Evolutionary conservation across 2,329 filamentous ascomycete genomes (phyloP), one percentile per base, ranked within the genome.

Genomic region (Hymenoscyphus fraxineus): DNA sequence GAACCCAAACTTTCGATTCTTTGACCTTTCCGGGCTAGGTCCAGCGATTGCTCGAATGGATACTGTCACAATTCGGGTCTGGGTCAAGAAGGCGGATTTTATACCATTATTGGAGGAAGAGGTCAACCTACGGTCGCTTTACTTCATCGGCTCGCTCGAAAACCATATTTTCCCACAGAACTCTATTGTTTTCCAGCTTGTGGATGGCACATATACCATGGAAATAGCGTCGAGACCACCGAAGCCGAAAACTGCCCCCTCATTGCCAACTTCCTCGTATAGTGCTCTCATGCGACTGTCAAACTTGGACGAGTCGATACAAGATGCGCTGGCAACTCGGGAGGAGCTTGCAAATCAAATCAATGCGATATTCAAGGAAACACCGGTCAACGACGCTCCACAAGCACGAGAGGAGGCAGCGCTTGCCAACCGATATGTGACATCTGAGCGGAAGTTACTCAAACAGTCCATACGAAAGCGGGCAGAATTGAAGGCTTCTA

Each of bases 1-100:
- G 83, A 97, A 97, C 76, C 95, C 95, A 68, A 92, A 90, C 71
- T 98, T 97, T 75, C 87, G 86, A 55, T 89, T 91, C 75, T 96
- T 97, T 75, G 89, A 96, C 67, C 82, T 97, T 6, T 83, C 84
- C 31, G 78, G 81, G 6, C 86, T 83, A 67, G 86, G 84, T 0
- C 84, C 90, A 0, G 75, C 78, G 2, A 81, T 93, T 27, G 89
- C 90, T 9, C 85, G 93, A 64, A 79, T 83, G 3, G 85, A 90
- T 60, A 79, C 80, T 16, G 73, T 96, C 27, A 87, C 81, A 0
- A 78, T 97, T 54, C 89, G 86, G 68, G 75, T 97, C 35, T 98
- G 93, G 93, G 86, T 88, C 71, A 86, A 77, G 74, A 81, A 75
- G 76, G 73, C 85, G 68, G 74, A 81, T 59, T 82, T 84, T 79